Evolutionary conservation across 352 stramenopile species (phyloP), one percentile per base, ranked within the genome.

Genomic region (Phytophthora pisi): DNA sequence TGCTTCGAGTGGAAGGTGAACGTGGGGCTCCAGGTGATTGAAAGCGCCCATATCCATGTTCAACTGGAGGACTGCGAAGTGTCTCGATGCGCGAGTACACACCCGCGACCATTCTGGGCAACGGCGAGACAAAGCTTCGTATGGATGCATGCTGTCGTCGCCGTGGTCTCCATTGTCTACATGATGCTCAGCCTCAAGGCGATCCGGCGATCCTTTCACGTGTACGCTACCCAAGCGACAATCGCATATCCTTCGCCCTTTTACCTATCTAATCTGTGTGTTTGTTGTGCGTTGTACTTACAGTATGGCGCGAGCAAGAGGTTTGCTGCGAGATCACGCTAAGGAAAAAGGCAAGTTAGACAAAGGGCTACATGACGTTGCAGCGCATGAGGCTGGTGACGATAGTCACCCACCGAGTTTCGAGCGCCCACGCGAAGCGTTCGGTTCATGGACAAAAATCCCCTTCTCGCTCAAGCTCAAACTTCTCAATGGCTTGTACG

Each of bases 1-100:
- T 96, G 88, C 60, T 96, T 95, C 64, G 85, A 91, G 57, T 96
- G 88, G 88, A 67, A 78, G 34, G 72, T 96, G 16, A 80, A 83
- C 60, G 61, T 92, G 43, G 66, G 63, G 4, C 75, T 95, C 24
- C 52, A 75, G 31, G 77, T 81, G 34, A 64, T 87, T 16, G 64
- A 91, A 49, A 74, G 58, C 45, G 70, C 81, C 51, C 79, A 83
- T 45, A 68, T 92, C 34, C 71, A 74, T 23, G 82, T 79, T 24
- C 56, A 81, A 16, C 53, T 96, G 23, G 81, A 89, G 38, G 82
- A 92, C 46, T 89, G 79, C 34, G 69, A 84, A 40, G 74, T 96
- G 28, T 66, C 62, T 11, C 77, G 75, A 51, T 96, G 86, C 63
- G 50, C 58, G 13, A 81, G 58, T 45, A 64, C 53, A 15, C 59